phyloP scores from a whole-genome alignment of 1,284 basidiomycete genomes.

The Grifola frondosa region DNA sequence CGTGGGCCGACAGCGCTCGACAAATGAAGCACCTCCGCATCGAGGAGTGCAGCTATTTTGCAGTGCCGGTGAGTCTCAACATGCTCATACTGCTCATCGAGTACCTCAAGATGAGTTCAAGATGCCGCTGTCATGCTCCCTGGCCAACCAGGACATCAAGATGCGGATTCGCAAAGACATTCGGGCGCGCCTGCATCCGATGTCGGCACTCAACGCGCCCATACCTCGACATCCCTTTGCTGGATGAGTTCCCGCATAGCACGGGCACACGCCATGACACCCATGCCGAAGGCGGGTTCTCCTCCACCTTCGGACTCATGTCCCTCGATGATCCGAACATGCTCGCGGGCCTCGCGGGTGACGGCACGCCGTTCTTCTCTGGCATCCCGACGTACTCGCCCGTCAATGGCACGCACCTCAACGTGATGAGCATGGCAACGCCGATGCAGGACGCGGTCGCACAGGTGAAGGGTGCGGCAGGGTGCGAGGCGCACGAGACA shows the following conservation, averaged over 20 bases:
- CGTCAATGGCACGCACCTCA: neutral
- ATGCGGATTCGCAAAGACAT: too few relatives aligned
- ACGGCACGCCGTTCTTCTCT: slow-evolving; percentile 60
- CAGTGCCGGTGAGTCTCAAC: slow-evolving; percentile 84
- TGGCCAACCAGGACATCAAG: too few relatives aligned
- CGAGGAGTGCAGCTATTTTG: slow-evolving; percentile 82
- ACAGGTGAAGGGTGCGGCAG: slow-evolving; percentile 18
- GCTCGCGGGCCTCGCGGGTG: slow-evolving; percentile 52
- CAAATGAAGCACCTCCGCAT: slow-evolving; percentile 75
- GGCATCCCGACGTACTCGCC: slow-evolving; percentile 16
- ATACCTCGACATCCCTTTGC: too few relatives aligned
- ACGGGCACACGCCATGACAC: slow-evolving; percentile 11
- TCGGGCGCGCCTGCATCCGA: too few relatives aligned
- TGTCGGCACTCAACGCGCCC: too few relatives aligned
- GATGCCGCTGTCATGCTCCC: too few relatives aligned
- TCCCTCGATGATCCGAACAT: slow-evolving; percentile 66
- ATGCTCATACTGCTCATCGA: slow-evolving; percentile 81
- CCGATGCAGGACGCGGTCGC: slow-evolving; percentile 19
- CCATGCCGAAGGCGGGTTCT: slow-evolving; percentile 46
- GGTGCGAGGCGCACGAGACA: slow-evolving; percentile 44
- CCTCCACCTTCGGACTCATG: slow-evolving; percentile 66
- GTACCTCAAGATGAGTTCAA: too few relatives aligned
- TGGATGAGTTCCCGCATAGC: slow-evolving; percentile 1
- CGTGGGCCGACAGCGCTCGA: too few relatives aligned
- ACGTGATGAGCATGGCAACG: slow-evolving; percentile 11